A percentile compares a stretch with the other conserved stretches of the same genome.
Evolutionary conservation across 2,329 filamentous ascomycete genomes (phyloP).

Genomic region (Nannizziopsis barbatae): DNA sequence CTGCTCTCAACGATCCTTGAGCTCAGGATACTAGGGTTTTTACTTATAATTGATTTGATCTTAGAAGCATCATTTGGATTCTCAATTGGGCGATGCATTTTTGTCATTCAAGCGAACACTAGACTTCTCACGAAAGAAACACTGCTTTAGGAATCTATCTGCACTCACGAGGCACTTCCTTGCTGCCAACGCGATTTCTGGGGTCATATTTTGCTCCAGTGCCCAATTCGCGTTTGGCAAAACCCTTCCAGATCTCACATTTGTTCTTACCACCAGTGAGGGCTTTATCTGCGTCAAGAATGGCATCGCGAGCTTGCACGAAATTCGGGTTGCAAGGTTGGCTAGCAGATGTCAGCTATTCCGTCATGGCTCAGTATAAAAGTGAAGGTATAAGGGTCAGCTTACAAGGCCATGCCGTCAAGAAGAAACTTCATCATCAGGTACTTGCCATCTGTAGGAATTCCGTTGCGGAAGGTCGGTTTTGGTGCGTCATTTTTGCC

Average conservation of each 20-base stretch:
- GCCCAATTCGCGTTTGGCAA: conserved; percentile 13
- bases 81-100: too few relatives aligned
- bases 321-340: conserved; percentile 15
- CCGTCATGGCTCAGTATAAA: background rate
- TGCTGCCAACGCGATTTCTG: conserved; percentile 8
- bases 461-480: conserved; percentile 10
- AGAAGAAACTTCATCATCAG: conserved; percentile 14
- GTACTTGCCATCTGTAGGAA: conserved; percentile 11
- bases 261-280: conserved; percentile 12
- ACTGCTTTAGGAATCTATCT: background rate
- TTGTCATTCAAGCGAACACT: too few relatives aligned
- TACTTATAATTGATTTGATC: too few relatives aligned
- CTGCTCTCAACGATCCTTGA: too few relatives aligned
- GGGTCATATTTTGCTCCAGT: conserved; percentile 4
- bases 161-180: background rate
- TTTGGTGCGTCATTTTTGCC: conserved; percentile 10
- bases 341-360: background rate
- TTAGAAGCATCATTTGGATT: too few relatives aligned
- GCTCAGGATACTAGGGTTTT: too few relatives aligned
- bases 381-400: background rate
- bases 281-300: conserved; percentile 13
- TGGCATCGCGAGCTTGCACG: conserved; percentile 14
- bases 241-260: conserved; percentile 13
- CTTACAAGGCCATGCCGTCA: conserved; percentile 16
- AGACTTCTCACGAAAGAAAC: too few relatives aligned